phyloP scores from a whole-genome alignment of 306 rosid species.

The Acmispon strigosus region DNA sequence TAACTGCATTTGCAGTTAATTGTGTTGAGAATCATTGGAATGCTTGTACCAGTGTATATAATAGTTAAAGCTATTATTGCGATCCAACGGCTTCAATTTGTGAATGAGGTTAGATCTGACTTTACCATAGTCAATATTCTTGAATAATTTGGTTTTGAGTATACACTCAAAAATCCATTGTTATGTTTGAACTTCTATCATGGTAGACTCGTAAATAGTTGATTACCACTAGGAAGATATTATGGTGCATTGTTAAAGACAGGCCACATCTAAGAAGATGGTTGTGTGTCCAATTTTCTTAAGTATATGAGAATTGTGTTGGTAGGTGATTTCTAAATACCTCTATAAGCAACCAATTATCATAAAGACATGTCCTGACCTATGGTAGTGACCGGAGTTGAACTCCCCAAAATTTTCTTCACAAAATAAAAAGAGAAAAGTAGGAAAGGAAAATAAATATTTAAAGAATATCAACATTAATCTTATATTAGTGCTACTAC shows the following conservation, averaged over 20 bases:
- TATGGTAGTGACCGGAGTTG: too few relatives aligned
- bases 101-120: constrained; percentile 41
- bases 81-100: constrained; percentile 38
- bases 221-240: neutral
- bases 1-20: constrained; percentile 41
- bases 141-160: neutral
- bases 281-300: too few relatives aligned
- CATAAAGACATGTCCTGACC: too few relatives aligned
- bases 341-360: too few relatives aligned
- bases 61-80: constrained; percentile 48
- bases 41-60: constrained; percentile 53
- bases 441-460: too few relatives aligned
- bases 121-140: neutral
- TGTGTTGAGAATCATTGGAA: constrained; percentile 50
- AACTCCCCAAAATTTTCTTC: too few relatives aligned
- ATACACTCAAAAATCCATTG: neutral
- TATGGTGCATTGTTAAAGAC: too few relatives aligned
- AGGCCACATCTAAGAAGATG: too few relatives aligned
- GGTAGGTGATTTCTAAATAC: too few relatives aligned
- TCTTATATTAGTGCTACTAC: neutral
- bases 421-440: too few relatives aligned
- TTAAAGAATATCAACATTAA: too few relatives aligned
- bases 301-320: too few relatives aligned
- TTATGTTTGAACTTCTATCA: neutral
- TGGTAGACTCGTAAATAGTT: neutral